Percentiles rank a stretch among this genome's conserved stretches.
Evolutionary conservation across 495 filamentous ascomycete species (phyloP).

Genomic region (Penicillium bialowiezense): DNA sequence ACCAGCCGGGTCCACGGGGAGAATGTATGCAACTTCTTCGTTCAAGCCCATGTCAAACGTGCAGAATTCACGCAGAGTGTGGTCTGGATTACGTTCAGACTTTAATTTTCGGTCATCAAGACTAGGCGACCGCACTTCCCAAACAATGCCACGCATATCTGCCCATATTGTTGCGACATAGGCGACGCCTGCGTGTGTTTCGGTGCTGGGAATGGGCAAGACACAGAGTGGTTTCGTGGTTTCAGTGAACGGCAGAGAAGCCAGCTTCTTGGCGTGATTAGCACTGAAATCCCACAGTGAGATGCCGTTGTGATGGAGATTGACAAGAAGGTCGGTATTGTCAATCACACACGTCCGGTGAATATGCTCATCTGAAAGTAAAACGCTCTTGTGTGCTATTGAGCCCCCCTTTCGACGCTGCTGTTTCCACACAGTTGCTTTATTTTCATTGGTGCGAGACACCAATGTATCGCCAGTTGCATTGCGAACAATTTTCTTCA

Average conservation of each 20-base stretch:
- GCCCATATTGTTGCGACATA: conserved; percentile 84
- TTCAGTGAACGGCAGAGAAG: conserved; percentile 56
- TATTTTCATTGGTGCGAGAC: conserved; percentile 74
- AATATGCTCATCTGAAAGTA: conserved; percentile 72
- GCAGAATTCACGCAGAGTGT: conserved; percentile 63
- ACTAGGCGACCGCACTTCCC: conserved; percentile 63
- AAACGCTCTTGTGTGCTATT: conserved; percentile 64
- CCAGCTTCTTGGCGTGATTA: conserved; percentile 53
- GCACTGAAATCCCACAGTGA: conserved; percentile 77
- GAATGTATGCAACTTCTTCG: conserved; percentile 75
- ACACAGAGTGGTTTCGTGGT: conserved; percentile 79
- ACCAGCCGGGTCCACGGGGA: conserved; percentile 89
- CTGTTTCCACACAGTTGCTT: conserved; percentile 84
- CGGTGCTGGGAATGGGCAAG: conserved; percentile 66
- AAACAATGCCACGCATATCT: conserved; percentile 79
- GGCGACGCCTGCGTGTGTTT: conserved; percentile 40
- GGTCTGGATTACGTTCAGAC: conserved; percentile 19
- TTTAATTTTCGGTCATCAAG: conserved; percentile 17
- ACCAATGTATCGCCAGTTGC: conserved; percentile 75
- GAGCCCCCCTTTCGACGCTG: conserved; percentile 39
- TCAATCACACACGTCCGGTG: conserved; percentile 76
- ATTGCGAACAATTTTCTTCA: conserved; percentile 84
- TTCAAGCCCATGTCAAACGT: conserved; percentile 67
- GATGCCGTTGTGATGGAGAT: conserved; percentile 72
- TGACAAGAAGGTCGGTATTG: conserved; percentile 74